Evolutionary conservation across 2,329 filamentous ascomycete genomes (phyloP), one percentile per base, ranked within the genome.

Genomic region (Lojkania enalia): DNA sequence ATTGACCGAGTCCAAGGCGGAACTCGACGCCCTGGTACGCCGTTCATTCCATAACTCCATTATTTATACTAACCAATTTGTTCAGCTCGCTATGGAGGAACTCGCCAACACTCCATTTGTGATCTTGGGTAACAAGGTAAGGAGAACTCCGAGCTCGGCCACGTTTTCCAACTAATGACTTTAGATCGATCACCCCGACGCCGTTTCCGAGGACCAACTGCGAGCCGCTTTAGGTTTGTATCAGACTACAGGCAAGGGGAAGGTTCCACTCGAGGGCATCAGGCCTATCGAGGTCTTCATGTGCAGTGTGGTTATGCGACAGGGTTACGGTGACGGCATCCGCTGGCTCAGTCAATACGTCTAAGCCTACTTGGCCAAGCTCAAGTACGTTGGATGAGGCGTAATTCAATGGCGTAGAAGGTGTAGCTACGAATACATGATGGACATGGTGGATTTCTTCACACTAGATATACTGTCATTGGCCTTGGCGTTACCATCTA

Each of bases 251-350:
- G 65, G 65, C 42, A 69, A 69, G 60, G 65, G 65, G 50, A 67
- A 67, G 50, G 64, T 69, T 37, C 63, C 65, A 37, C 60, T 67
- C 13, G 65, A 69, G 58, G 65, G 65, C 15, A 67, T 67, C 36
- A 46, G 65, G 44, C 65, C 65, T 76, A 92, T 99, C 66, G 94
- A 99, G 81, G 83, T 97, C 53, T 97, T 97, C 55, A 73, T 99
- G 94, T 97, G 91, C 82, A 95, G 89, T 63, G 91, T 97, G 59
- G 92, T 97, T 52, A 96, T 96, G 90, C 84, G 92, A 73, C 92
- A 97, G 79, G 94, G 69, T 15, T 72, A 72, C 44, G 70, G 70
- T 37, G 69, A 72, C 55, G 70, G 64, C 31, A 71, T 72, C 41
- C 60, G 70, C 46, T 72, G 70, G 70, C 59, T 72, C 49, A 70